phyloP scores from a whole-genome alignment of 306 rosid genomes.

The Rosa persica region DNA sequence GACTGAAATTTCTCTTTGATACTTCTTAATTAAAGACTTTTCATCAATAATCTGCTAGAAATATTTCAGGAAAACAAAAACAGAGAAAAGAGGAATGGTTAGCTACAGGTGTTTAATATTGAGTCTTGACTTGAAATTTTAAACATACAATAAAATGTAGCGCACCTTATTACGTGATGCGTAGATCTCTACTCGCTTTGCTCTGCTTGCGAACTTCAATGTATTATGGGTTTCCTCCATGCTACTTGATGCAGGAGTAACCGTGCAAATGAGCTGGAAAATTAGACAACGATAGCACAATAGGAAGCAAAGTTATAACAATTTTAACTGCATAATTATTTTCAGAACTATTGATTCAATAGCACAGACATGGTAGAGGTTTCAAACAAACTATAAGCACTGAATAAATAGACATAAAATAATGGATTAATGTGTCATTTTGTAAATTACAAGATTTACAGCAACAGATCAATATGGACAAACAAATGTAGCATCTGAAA shows the following conservation, averaged over 20 bases:
- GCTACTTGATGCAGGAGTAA: constrained; percentile 98
- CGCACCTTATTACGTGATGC: constrained; percentile 95
- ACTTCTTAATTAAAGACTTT: constrained; percentile 94
- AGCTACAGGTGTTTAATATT: constrained; percentile 15
- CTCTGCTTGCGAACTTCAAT: constrained; percentile 98
- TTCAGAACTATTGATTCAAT: background rate
- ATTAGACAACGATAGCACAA: constrained; percentile 21
- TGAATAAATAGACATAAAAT: background rate
- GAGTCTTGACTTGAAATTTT: constrained; percentile 14
- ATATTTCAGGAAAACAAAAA: constrained; percentile 24
- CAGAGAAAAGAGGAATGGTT: constrained; percentile 7
- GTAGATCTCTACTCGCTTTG: constrained; percentile 93
- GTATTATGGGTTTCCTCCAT: constrained; percentile 99
- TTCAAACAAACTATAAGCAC: background rate
- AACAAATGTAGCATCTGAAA: constrained; percentile 26
- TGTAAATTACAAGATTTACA: background rate
- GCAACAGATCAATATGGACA: constrained; percentile 4
- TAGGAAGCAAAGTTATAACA: constrained; percentile 15
- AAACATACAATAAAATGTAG: constrained; percentile 16
- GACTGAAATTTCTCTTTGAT: constrained; percentile 89
- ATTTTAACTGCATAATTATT: constrained; percentile 12
- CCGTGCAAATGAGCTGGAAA: constrained; percentile 95
- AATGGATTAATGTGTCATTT: background rate
- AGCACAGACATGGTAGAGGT: background rate
- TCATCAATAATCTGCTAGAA: constrained; percentile 87